phyloP scores from a whole-genome alignment of 352 stramenopile genomes.

The Globisporangium sylvaticum region DNA sequence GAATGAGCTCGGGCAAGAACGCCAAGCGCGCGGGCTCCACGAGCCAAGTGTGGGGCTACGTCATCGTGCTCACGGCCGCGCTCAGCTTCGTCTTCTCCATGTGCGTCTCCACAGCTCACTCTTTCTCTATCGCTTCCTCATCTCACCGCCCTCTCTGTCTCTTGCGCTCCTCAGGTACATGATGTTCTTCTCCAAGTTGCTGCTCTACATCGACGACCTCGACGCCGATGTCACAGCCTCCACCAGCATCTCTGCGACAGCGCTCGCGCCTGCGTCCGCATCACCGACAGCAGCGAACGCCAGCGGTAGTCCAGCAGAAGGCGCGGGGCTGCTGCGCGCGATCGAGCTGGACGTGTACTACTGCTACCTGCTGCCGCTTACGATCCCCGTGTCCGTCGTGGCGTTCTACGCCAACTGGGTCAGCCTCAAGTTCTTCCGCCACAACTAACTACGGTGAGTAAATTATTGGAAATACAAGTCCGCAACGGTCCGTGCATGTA shows the following conservation, averaged over 20 bases:
- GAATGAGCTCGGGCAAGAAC: slow-evolving; percentile 4
- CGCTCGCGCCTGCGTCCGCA: slow-evolving; percentile 10
- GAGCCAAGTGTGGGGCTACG: slow-evolving; percentile 75
- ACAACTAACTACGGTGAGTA: slow-evolving; percentile 41
- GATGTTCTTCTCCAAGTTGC: slow-evolving; percentile 71
- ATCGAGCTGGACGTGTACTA: slow-evolving; percentile 75
- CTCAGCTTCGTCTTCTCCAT: slow-evolving; percentile 59
- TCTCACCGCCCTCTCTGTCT: not conserved
- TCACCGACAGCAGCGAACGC: not conserved
- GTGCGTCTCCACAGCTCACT: slow-evolving; percentile 18
- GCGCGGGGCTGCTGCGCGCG: slow-evolving; percentile 27
- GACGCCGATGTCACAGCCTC: not conserved
- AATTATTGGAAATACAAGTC: not conserved
- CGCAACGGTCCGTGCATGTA: not conserved
- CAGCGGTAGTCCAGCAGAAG: not conserved
- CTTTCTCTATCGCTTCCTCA: not conserved
- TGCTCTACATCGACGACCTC: slow-evolving; percentile 24
- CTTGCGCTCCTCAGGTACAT: slow-evolving; percentile 38
- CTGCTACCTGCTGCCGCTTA: slow-evolving; percentile 73
- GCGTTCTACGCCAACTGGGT: slow-evolving; percentile 82
- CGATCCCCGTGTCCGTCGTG: slow-evolving; percentile 72
- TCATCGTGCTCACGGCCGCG: slow-evolving; percentile 54
- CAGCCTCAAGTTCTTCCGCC: slow-evolving; percentile 84
- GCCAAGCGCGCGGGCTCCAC: slow-evolving; percentile 57
- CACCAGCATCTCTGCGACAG: too few relatives aligned